Base-by-base conservation (phyloP, 2,329 filamentous ascomycete genomes). In the Beauveria asiatica region DNA sequence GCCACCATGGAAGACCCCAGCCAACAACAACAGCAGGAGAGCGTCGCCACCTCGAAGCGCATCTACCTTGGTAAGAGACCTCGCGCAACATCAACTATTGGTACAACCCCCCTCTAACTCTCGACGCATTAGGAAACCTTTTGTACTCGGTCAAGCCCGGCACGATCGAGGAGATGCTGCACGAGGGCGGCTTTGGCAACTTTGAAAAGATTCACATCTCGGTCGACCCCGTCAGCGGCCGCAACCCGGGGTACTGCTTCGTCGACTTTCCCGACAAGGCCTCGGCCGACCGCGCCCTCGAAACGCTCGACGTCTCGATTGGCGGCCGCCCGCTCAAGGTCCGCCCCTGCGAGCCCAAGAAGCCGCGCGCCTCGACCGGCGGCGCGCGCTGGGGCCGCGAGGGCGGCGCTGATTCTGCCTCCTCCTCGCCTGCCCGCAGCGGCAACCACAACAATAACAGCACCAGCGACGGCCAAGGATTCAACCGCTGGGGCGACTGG, bases 211-310 rank as follows among this genome's bases (percentile, higher is more conserved):
- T 91, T 53, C 88, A 88, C 1, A 85, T 86, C 68, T 92, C 91
- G 73, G 83, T 82, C 62, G 78, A 87, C 48, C 73, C 91, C 48
- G 74, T 91, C 10, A 87, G 82, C 33, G 83, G 80, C 45, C 78
- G 86, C 49, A 90, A 90, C 69, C 86, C 86, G 0, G 87, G 85
- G 42, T 89, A 89, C 73, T 90, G 87, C 74, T 90, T 91, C 66
- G 82, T 90, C 50, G 87, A 90, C 67, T 82, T 90, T 61, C 71
- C 72, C 50, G 78, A 76, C 51, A 77, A 78, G 50, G 81, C 82
- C 30, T 75, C 83, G 33, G 86, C 86, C 3, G 76, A 82, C 5
- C 70, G 70, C 1, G 84, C 83, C 1, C 83, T 89, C 69, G 67
- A 71, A n/a, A 74, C 78, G 13, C 73, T 90, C 59, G 80, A 80